phyloP scores from a whole-genome alignment of 2,329 filamentous ascomycete species.

The Exophiala bonariae region DNA sequence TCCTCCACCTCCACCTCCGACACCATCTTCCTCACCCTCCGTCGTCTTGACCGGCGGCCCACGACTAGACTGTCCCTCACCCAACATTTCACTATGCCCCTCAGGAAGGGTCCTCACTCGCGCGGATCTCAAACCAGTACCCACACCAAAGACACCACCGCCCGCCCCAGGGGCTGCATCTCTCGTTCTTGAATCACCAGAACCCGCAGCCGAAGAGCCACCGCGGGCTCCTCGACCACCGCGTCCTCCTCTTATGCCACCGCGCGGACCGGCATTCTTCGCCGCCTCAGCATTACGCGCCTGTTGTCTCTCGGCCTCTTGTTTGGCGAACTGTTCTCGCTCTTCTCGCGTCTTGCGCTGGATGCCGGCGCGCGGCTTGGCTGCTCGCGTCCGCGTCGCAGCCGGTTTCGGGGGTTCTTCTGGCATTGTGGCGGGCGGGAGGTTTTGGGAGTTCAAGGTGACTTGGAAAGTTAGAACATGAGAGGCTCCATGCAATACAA shows the following conservation, averaged over 20 bases:
- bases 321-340: conserved; percentile 26
- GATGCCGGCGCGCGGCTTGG: conserved; percentile 26
- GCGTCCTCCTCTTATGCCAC: conserved; percentile 16
- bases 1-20: conserved; percentile 31
- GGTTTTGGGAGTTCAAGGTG: too few relatives aligned
- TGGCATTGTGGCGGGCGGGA: too few relatives aligned
- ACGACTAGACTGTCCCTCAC: conserved; percentile 29
- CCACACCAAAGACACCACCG: conserved; percentile 26
- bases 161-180: conserved; percentile 4
- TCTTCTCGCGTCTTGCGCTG: conserved; percentile 28
- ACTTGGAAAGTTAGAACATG: too few relatives aligned
- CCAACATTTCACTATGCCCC: conserved; percentile 32
- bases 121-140: conserved; percentile 8
- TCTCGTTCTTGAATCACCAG: conserved; percentile 9
- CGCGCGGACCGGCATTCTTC: conserved; percentile 5
- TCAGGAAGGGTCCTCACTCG: conserved; percentile 18
- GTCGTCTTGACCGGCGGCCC: not conserved
- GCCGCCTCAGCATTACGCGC: conserved; percentile 19
- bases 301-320: conserved; percentile 27
- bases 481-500: too few relatives aligned
- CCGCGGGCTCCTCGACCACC: conserved; percentile 12
- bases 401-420: conserved; percentile 7
- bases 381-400: conserved; percentile 4
- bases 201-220: conserved; percentile 1
- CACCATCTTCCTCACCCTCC: conserved; percentile 14